Evolutionary conservation across 352 stramenopile species (phyloP), one percentile per base, ranked within the genome.

Genomic region (Peronospora farinosa): DNA sequence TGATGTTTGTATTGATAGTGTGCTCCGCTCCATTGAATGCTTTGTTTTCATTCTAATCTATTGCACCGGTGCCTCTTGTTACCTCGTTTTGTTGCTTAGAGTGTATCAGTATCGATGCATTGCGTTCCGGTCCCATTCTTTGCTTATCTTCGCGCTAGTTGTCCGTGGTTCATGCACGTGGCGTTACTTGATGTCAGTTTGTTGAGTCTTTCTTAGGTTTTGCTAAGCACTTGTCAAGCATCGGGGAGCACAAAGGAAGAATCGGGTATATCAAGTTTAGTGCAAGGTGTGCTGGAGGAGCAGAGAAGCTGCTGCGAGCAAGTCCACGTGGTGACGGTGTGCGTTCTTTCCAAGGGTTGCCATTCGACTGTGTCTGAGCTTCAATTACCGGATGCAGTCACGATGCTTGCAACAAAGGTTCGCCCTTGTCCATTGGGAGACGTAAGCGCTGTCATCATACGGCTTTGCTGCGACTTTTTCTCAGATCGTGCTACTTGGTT

Each of bases 361-460:
- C 60, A 53, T 63, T 47, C 60, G 60, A 68, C 47, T 59, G 51
- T 47, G 30, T 57, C 51, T 41, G 40, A 28, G 10, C 51, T 57
- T 56, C n/a, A 30, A 51, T 48, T 25, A 13, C 45, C 41, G 38
- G 47, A 47, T 57, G 31, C 37, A 50, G 51, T 86, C 74, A 86
- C 67, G 67, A 66, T 40, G 63, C 31, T 60, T 56, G 55, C 62
- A 86, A 86, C 59, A 86, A 81, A 83, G 74, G 70, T 69, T 86
- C 54, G 72, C 43, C 62, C 74, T 86, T 83, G 74, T 81, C 57
- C 35, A 54, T 51, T 57, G 37, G 57, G 12, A 61, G 49, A 43
- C 25, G 39, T 47, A n/a, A 27, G 13, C 17, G 40, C 25, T 54
- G 48, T 49, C 19, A 21, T 30, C 31, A 33, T 49, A 44, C 50